Percentiles rank a stretch among this genome's conserved stretches.
Conservation (phyloP, 306 rosid genomes). For the Chamaecrista fasciculata region DNA sequence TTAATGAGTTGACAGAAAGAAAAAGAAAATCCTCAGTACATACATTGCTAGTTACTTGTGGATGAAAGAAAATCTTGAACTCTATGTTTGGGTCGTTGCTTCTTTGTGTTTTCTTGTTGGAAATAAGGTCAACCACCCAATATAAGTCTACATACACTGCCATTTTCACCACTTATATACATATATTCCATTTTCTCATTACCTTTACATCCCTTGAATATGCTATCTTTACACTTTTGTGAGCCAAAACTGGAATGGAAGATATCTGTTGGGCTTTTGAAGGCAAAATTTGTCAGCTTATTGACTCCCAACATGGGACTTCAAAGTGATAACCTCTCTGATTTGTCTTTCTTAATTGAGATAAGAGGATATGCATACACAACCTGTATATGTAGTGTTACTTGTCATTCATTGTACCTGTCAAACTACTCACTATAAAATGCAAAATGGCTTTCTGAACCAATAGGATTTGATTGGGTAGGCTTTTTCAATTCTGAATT, state of each 20-base stretch:
- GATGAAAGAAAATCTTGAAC: constrained; percentile 75
- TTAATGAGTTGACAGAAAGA: no score
- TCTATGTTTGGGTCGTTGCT: constrained; percentile 65
- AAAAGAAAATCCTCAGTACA: constrained; percentile 66
- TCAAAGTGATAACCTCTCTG: background rate
- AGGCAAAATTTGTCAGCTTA: background rate
- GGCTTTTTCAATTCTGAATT: constrained; percentile 14
- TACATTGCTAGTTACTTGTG: no score
- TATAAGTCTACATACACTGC: no score
- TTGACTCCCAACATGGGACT: background rate
- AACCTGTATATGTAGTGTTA: background rate
- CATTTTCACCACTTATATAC: no score
- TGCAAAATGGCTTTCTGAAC: background rate
- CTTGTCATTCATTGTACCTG: background rate
- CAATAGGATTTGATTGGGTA: background rate
- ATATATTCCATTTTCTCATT: no score
- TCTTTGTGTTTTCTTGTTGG: constrained; percentile 78
- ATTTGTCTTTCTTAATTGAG: background rate
- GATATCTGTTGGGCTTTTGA: background rate
- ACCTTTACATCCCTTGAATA: constrained; percentile 25
- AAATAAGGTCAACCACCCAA: constrained; percentile 82
- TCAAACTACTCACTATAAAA: background rate
- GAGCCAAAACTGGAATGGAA: background rate
- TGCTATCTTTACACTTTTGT: background rate
- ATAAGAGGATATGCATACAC: background rate